These are phyloP conservation scores for Verticillium longisporum DNA, from an alignment of 2,329 filamentous ascomycete species.

Conservation along the genomic window DNA sequence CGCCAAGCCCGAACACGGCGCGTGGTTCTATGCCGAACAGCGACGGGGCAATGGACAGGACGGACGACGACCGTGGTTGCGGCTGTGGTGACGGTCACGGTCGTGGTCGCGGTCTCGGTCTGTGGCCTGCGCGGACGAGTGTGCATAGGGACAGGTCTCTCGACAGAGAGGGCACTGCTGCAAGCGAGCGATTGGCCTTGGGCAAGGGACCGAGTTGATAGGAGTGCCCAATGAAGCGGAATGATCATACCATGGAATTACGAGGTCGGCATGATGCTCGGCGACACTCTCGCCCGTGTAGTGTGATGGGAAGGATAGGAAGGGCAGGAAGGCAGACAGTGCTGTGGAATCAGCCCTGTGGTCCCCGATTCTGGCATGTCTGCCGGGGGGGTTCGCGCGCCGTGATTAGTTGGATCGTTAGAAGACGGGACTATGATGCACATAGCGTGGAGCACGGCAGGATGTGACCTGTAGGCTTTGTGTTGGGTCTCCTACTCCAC, in stretches of 20 bases:
- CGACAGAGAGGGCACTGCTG: neutral
- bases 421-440: no score
- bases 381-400: neutral
- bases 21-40: neutral
- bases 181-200: neutral
- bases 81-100: no score
- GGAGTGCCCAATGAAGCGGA: neutral
- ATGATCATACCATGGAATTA: neutral
- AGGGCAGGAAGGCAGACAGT: neutral
- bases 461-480: neutral
- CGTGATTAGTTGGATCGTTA: neutral
- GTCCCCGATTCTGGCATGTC: neutral
- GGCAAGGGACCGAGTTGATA: neutral
- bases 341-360: neutral
- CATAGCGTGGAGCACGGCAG: no score
- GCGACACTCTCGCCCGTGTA: neutral
- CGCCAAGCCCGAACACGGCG: neutral
- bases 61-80: neutral
- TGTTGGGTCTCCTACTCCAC: no score
- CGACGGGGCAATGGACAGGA: neutral
- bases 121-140: neutral
- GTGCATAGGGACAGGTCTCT: neutral
- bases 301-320: neutral
- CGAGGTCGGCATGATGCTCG: neutral
- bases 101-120: neutral